Evolutionary conservation across 2,329 filamentous ascomycete species (phyloP), one percentile per base, ranked within the genome.

Genomic region (Colletotrichum truncatum): DNA sequence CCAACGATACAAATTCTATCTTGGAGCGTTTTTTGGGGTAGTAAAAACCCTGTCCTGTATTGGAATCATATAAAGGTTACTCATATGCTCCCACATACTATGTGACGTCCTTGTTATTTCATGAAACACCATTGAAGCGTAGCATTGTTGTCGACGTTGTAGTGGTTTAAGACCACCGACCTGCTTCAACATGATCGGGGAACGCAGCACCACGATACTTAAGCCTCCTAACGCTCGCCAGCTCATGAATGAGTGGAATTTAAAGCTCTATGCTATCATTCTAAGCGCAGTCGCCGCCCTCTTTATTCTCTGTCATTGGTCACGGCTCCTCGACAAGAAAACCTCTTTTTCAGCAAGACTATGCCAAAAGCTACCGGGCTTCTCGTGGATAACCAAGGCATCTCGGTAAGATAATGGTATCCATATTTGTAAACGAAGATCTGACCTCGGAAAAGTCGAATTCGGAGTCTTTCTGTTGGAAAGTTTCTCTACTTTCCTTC

Each of bases 221-320:
- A 58, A 58, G 43, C 55, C 55, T 16, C 53, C 53, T 9, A 57
- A 57, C 12, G 39, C 53, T 9, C 55, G 55, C 9, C 55, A 58
- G 4, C 45, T 58, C 43, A 16, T 58, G 55, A 39, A 58, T 25
- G 55, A 58, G 25, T 39, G 32, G 30, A 58, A 58, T 16, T 0
- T 58, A 4, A 58, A 58, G 14, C 4, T 58, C 1, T 58, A 58
- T 46, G 55, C 55, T 9, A 32, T 21, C 6, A 16, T 58, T 3
- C 2, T 58, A 1, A 12, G 14, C 14, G 32, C 23, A 4, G 43
- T 51, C 23, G 51, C 39, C 30, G 14, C 21, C 0, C 12, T 54
- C 12, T 54, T 54, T n/a, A 41, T 41, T 18, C n/a, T 54, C 0
- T 41, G n/a, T 14, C 51, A 54, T 26, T 41, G 21, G 34, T 10